Evolutionary conservation across 2,329 filamentous ascomycete species (phyloP).

Genomic region (Phoma sp.): DNA sequence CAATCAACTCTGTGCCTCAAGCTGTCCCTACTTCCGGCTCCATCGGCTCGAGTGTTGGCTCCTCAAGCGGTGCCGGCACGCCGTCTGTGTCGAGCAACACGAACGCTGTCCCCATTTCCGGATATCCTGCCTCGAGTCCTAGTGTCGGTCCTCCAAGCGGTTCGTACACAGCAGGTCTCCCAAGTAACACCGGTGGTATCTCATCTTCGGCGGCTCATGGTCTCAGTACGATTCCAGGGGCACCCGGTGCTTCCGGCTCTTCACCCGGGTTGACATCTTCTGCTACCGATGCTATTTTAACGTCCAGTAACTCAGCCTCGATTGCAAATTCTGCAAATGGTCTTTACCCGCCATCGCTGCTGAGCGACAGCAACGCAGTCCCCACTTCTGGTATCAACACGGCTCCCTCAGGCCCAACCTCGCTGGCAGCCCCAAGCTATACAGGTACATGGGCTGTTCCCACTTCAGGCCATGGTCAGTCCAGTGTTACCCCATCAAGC

Average conservation of each 20-base stretch:
- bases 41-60: not conserved
- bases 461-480: conserved; percentile 1
- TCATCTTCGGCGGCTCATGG: not conserved
- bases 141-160: not conserved
- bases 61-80: not conserved
- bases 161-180: no score
- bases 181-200: no score
- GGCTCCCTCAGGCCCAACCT: not conserved
- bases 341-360: not conserved
- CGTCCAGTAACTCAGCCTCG: conserved; percentile 1
- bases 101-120: not conserved
- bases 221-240: not conserved
- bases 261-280: not conserved
- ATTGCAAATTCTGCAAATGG: not conserved
- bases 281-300: conserved; percentile 5
- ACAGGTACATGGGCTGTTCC: conserved; percentile 6
- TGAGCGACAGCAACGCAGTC: conserved; percentile 4
- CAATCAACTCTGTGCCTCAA: conserved; percentile 13
- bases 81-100: conserved; percentile 2
- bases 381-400: not conserved
- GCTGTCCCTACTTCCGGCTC: conserved; percentile 6
- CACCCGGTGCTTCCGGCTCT: not conserved
- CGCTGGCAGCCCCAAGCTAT: not conserved
- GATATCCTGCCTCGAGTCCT: not conserved
- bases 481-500: not conserved